Conservation (phyloP, 805 yeast genomes). For the Metschnikowia cerradonensis region DNA sequence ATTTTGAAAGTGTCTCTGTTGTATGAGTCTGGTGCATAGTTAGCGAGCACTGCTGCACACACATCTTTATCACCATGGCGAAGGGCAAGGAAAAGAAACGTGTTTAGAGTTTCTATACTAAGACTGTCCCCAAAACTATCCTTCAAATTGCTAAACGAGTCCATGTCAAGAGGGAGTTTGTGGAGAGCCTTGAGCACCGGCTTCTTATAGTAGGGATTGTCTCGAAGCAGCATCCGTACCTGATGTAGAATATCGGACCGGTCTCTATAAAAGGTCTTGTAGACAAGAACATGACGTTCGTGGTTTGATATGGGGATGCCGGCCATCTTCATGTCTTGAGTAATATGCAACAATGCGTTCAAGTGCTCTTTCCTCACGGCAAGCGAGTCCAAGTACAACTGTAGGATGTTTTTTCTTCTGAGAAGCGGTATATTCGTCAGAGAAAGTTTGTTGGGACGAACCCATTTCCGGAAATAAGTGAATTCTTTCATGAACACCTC, state of each 20-base stretch:
- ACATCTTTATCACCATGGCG: slow-evolving; percentile 24
- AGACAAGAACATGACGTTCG: slow-evolving; percentile 30
- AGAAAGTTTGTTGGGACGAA: slow-evolving; percentile 23
- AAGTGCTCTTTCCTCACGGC: slow-evolving; percentile 20
- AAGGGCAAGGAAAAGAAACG: slow-evolving; percentile 26
- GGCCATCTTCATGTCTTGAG: slow-evolving; percentile 25
- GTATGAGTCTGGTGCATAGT: slow-evolving; percentile 3
- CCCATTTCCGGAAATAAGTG: slow-evolving; percentile 22
- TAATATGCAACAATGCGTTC: slow-evolving; percentile 19
- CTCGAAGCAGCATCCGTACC: slow-evolving; percentile 6
- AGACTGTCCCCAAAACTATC: slow-evolving; percentile 11
- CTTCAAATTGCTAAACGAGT: slow-evolving; percentile 19
- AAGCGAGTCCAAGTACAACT: slow-evolving; percentile 18
- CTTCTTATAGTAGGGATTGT: neutral
- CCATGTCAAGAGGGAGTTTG: slow-evolving; percentile 18
- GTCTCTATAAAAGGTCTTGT: slow-evolving; percentile 31
- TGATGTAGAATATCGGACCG: slow-evolving; percentile 18
- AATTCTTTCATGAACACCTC: slow-evolving; percentile 26
- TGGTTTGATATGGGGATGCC: slow-evolving; percentile 25
- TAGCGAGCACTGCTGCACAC: slow-evolving; percentile 19
- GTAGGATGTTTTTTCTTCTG: slow-evolving; percentile 4
- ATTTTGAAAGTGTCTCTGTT: slow-evolving; percentile 13
- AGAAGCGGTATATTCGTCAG: slow-evolving; percentile 7
- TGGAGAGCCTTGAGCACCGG: neutral
- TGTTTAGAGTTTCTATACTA: slow-evolving; percentile 21